Evolutionary conservation across 352 stramenopile genomes (phyloP).

Genomic region (Lagenidium sp.): DNA sequence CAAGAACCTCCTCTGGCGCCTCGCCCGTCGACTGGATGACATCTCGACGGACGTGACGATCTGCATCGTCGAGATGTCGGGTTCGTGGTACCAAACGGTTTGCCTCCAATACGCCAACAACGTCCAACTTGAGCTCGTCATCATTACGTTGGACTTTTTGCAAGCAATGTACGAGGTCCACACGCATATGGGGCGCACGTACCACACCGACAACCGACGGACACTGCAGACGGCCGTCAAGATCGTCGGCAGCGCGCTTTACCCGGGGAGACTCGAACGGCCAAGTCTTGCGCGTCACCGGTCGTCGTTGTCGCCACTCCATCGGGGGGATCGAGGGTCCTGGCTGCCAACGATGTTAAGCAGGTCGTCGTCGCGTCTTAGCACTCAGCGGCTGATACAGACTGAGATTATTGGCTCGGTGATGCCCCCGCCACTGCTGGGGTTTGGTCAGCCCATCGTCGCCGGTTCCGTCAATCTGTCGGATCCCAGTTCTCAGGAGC

Average conservation of each 20-base stretch:
- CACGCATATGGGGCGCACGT: constrained; percentile 2
- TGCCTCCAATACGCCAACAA: constrained; percentile 7
- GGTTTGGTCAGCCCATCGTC: too few relatives aligned
- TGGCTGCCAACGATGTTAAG: background rate
- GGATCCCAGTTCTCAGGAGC: too few relatives aligned
- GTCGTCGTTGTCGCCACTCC: background rate
- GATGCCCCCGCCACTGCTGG: too few relatives aligned
- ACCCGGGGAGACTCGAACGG: constrained; percentile 3
- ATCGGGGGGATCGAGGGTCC: background rate
- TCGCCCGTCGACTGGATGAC: constrained; percentile 6
- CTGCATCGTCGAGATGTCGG: constrained; percentile 10
- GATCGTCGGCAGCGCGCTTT: constrained; percentile 10
- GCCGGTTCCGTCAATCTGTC: too few relatives aligned
- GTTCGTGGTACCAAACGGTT: constrained; percentile 9
- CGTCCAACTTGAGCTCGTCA: constrained; percentile 1
- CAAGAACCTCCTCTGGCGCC: constrained; percentile 4
- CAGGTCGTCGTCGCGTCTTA: too few relatives aligned
- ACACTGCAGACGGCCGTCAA: constrained; percentile 6
- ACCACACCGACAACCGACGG: constrained; percentile 5
- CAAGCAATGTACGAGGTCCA: constrained; percentile 11
- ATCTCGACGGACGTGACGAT: constrained; percentile 9
- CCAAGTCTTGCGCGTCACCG: constrained; percentile 3
- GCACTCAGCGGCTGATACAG: too few relatives aligned
- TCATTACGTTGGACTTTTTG: constrained; percentile 6
- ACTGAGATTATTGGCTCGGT: too few relatives aligned